A percentile compares a stretch with the other conserved stretches of the same genome.
phyloP scores from a whole-genome alignment of 768 basidiomycete species.

The Harrya chromipes region DNA sequence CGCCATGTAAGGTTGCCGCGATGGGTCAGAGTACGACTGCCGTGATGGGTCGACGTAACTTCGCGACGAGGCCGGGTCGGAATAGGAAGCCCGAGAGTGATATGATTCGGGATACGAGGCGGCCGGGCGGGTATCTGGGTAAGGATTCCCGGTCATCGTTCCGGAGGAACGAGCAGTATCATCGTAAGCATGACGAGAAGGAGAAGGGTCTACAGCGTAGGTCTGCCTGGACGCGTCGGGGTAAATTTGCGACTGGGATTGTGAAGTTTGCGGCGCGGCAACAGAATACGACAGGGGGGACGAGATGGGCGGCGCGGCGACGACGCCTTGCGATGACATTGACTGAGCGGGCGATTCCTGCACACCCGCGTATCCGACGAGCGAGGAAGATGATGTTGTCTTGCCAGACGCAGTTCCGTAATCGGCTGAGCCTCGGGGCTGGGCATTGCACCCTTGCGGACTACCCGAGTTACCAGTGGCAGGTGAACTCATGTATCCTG shows the following conservation, averaged over 20 bases:
- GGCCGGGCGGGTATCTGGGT: constrained; percentile 23
- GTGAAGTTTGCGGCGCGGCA: constrained; percentile 17
- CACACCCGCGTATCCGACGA: constrained; percentile 21
- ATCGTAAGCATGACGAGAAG: constrained; percentile 22
- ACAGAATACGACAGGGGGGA: constrained; percentile 26
- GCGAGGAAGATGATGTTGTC: constrained; percentile 25
- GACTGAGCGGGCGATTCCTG: constrained; percentile 24
- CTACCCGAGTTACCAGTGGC: constrained; percentile 58
- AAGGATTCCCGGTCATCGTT: constrained; percentile 25
- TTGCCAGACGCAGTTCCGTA: constrained; percentile 21
- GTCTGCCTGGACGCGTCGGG: constrained; percentile 20
- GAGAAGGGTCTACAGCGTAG: constrained; percentile 16
- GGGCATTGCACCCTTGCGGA: constrained; percentile 35
- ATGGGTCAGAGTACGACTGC: constrained; percentile 23
- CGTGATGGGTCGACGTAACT: constrained; percentile 23
- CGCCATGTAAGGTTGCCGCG: constrained; percentile 28
- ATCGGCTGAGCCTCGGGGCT: constrained; percentile 25
- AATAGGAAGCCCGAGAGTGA: constrained; percentile 23
- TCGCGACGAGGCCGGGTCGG: constrained; percentile 23
- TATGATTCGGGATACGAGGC: constrained; percentile 26
- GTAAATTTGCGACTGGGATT: constrained; percentile 26
- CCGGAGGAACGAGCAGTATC: constrained; percentile 19
- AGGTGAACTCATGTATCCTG: constrained; percentile 50
- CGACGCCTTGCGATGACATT: constrained; percentile 17
- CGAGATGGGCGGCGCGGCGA: constrained; percentile 19